These are phyloP conservation scores for Antitrichia curtipendula DNA, from an alignment of 225 moss, liverwort and hornwort species.

Conservation along the genomic window DNA sequence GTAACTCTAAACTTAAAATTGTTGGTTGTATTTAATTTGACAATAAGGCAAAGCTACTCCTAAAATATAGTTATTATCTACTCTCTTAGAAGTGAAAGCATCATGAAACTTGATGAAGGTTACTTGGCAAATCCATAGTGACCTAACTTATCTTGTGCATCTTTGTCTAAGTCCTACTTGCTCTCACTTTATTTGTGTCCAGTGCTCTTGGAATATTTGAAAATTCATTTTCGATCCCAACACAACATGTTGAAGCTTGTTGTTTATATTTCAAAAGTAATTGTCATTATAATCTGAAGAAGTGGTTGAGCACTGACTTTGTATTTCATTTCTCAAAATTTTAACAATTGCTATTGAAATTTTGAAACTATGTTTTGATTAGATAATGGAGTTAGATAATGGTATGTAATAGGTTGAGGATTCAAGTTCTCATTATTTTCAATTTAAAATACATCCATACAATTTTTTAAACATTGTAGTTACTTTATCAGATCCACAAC, in stretches of 20 bases:
- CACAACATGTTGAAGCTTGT: fast-evolving
- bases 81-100: neutral
- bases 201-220: neutral
- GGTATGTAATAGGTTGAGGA: neutral
- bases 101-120: neutral
- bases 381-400: neutral
- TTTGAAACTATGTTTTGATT: neutral
- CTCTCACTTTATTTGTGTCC: neutral
- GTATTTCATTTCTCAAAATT: neutral
- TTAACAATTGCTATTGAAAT: neutral
- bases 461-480: no score
- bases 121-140: fast-evolving
- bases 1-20: fast-evolving
- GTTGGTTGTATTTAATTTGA: neutral
- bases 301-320: neutral
- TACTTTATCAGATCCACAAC: no score
- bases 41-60: neutral
- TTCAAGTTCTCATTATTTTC: neutral
- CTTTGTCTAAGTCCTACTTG: neutral
- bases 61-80: neutral
- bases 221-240: fast-evolving
- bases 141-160: fast-evolving
- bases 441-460: neutral
- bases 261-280: neutral
- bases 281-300: no score